Evolutionary conservation across 1,284 basidiomycete genomes (phyloP).

Genomic region (Ganoderma multipileum): DNA sequence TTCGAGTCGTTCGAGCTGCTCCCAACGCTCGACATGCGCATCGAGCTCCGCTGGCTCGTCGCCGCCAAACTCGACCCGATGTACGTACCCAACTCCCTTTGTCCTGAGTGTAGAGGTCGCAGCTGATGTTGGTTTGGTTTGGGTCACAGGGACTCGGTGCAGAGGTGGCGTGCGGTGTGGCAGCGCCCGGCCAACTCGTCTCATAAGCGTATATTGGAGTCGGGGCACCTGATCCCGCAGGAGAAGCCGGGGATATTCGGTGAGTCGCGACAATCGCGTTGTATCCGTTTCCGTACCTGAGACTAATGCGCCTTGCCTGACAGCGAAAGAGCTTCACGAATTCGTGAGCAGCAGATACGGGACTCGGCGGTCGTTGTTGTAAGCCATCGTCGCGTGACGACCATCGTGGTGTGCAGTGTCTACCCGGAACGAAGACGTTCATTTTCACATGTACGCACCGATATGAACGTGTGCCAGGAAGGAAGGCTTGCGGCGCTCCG

Average conservation of each 20-base stretch:
- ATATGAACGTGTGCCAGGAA: neutral
- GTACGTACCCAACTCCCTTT: neutral
- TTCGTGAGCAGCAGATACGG: conserved; percentile 27
- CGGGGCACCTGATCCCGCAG: conserved; percentile 59
- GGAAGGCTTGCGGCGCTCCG: neutral
- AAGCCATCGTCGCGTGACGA: neutral
- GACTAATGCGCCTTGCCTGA: neutral
- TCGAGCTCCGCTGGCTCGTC: conserved; percentile 63
- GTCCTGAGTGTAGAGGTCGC: neutral
- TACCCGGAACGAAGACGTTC: neutral
- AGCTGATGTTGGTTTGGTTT: conserved; percentile 2
- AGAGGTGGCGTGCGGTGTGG: conserved; percentile 59
- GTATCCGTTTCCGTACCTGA: neutral
- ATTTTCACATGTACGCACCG: neutral
- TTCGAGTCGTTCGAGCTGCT: conserved; percentile 56
- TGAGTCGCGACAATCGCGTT: conserved; percentile 15
- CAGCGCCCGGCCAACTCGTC: conserved; percentile 62
- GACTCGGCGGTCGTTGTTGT: neutral
- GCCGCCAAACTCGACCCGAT: conserved; percentile 41
- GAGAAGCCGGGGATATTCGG: conserved; percentile 37
- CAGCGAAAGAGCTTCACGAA: conserved; percentile 34
- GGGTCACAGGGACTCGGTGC: conserved; percentile 42
- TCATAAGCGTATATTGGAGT: conserved; percentile 59
- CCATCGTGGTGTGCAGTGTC: neutral
- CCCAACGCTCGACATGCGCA: conserved; percentile 50